Base-by-base conservation (phyloP, 768 basidiomycete species). In the Crassisporium funariophilum region DNA sequence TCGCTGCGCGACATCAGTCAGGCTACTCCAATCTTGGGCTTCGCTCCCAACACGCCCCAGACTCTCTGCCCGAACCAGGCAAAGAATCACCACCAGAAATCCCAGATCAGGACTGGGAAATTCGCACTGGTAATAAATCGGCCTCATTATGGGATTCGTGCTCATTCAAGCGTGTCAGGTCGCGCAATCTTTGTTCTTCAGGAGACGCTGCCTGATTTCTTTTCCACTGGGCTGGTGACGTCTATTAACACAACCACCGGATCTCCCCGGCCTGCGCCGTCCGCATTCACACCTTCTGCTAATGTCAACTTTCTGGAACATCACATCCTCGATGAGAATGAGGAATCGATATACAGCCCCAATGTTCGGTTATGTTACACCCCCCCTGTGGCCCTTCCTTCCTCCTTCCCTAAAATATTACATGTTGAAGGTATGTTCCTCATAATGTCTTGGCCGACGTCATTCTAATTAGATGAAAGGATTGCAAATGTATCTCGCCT, bases 51-150 rank as follows among this genome's bases (percentile, higher is more conserved):
- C 58, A 53, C 39, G 70, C 73, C 23, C 68, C 71, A 2, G 68
- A 74, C 44, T 62, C 70, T 0, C 40, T 50, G 13, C 62, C 67
- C 9, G 58, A 65, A 12, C 58, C 61, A 25, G 53, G 60, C 11
- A 48, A 58, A n/a, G 22, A 58, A 35, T 34, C 50, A 0, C 60
- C 58, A 6, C 60, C 54, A 4, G 60, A 72, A 50, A 57, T 89
- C 6, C 78, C 85, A 1, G 88, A 91, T 61, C 70, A 74, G 5
- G 88, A 91, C 55, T 91, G 88, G 88, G 81, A 88, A 58, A 74
- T 89, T 40, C 81, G 86, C 19, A 87, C 86, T 56, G 87, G 88
- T 84, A 63, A 56, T 60, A 44, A 24, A 19, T 10, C 44, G 10
- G 16, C 27, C 6, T 4, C 24, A 19, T 29, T 15, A 25, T 38